Base-by-base conservation (phyloP, 441 rosid genomes). In the Cnidoscolus chayamansa region DNA sequence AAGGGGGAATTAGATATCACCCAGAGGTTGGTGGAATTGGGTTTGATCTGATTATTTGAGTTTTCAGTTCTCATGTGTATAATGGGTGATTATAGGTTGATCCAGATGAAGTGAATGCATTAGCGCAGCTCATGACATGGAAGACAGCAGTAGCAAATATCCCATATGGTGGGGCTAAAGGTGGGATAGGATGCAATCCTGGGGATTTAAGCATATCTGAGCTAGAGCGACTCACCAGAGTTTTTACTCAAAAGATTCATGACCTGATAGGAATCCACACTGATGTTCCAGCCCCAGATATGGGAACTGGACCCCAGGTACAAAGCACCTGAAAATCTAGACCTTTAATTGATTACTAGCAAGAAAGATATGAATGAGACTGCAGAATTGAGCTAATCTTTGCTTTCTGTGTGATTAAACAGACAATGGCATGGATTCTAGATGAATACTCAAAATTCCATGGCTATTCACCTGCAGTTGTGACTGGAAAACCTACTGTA, bases 401-500 rank as follows among this genome's bases (percentile, higher is more conserved):
- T 47, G 40, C 31, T 67, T 73, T 40, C 63, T 68, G 19, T 30
- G 7, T 63, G 58, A 66, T 48, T 72, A 0, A 68, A 25, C 79
- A 96, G 88, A 96, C 97, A 11, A 96, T 96, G 99, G 98, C 99
- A 10, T 96, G 99, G 98, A 91, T 93, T 79, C 82, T 93, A 75
- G 99, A 96, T n/a, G 98, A 96, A 77, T 96, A 96, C 86, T 93
- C 99, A 1, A 96, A 96, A 77, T 96, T 96, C 74, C 99, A 96
- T 45, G 99, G 98, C 32, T 86, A 96, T 80, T 96, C 98, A 0
- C 99, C 97, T 4, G 99, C 99, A 67, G 88, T 96, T 43, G 99
- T 93, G 67, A 90, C 99, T 0, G 97, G 98, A 63, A 96, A 96
- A 75, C 99, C 99, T 65, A 80, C 87, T 63, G 97, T 93, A 83